A percentile compares a stretch with the other conserved stretches of the same genome.
phyloP scores from a whole-genome alignment of 768 basidiomycete species.

The Roridomyces roridus region DNA sequence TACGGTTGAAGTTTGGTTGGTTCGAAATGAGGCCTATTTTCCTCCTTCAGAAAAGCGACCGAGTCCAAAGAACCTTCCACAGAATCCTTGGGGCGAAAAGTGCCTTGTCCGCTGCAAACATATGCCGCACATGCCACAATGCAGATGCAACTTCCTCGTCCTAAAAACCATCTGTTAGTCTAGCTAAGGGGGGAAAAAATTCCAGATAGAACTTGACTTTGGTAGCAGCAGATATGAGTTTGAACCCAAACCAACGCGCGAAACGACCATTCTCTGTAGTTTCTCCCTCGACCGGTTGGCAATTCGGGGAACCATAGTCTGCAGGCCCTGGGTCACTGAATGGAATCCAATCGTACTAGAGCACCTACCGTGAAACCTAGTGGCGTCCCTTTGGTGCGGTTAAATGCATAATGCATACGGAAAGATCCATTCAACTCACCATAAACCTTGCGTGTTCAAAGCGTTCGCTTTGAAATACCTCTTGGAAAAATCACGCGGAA shows the following conservation, averaged over 20 bases:
- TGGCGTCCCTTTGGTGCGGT: slow-evolving; percentile 11
- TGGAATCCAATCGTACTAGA: background rate
- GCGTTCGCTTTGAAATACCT: slow-evolving; percentile 10
- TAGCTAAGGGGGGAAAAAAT: background rate
- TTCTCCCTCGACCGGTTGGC: slow-evolving; percentile 21
- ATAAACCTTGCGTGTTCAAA: slow-evolving; percentile 5
- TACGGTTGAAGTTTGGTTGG: no score
- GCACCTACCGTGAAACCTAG: slow-evolving; percentile 19
- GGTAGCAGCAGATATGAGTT: slow-evolving; percentile 6
- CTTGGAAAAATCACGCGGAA: slow-evolving; percentile 1
- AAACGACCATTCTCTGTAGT: slow-evolving; percentile 6
- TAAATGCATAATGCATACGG: background rate
- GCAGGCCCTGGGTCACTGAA: background rate
- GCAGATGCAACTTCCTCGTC: slow-evolving; percentile 19
- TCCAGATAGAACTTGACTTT: background rate
- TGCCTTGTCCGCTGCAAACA: slow-evolving; percentile 19
- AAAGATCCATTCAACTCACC: background rate
- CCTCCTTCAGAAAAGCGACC: background rate
- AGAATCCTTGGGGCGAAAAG: slow-evolving; percentile 17
- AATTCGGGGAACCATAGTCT: slow-evolving; percentile 26
- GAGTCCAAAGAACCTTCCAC: slow-evolving; percentile 10
- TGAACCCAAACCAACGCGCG: slow-evolving; percentile 8
- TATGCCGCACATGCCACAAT: slow-evolving; percentile 29
- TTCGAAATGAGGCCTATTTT: no score
- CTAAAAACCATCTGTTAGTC: background rate